phyloP scores from a whole-genome alignment of 2,329 filamentous ascomycete species.

The Dactylellina haptotyla region DNA sequence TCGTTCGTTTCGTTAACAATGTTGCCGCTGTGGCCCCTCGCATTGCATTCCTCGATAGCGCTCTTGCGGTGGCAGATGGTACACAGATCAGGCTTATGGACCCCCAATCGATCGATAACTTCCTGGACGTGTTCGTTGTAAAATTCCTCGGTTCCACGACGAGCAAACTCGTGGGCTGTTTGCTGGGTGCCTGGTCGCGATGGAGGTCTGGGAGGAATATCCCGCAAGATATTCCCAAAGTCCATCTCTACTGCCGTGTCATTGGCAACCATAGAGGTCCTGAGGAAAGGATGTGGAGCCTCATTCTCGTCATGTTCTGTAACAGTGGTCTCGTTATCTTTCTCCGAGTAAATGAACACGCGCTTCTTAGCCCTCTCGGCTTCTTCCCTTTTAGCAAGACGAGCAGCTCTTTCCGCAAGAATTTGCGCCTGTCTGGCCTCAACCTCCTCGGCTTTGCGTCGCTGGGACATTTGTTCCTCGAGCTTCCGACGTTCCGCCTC shows the following conservation, averaged over 20 bases:
- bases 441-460: constrained; percentile 16
- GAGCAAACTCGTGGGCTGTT: constrained; percentile 11
- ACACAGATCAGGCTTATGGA: constrained; percentile 57
- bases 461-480: constrained; percentile 19
- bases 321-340: constrained; percentile 38
- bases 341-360: constrained; percentile 45
- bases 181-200: constrained; percentile 25
- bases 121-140: constrained; percentile 40
- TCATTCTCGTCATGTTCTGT: constrained; percentile 38
- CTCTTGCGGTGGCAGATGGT: constrained; percentile 57
- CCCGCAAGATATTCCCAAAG: constrained; percentile 22
- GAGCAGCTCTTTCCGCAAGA: constrained; percentile 25
- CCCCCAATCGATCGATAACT: constrained; percentile 36
- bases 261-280: constrained; percentile 45
- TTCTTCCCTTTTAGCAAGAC: constrained; percentile 18
- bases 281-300: constrained; percentile 33
- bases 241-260: constrained; percentile 30
- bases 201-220: constrained; percentile 14
- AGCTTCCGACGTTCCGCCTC: constrained; percentile 25
- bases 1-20: constrained; percentile 55
- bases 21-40: constrained; percentile 49
- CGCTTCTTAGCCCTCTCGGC: constrained; percentile 41
- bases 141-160: constrained; percentile 30
- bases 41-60: constrained; percentile 52
- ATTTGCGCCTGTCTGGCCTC: constrained; percentile 29